Conservation (phyloP, 2,329 filamentous ascomycete species). For the Colletotrichum tamarilloi region DNA sequence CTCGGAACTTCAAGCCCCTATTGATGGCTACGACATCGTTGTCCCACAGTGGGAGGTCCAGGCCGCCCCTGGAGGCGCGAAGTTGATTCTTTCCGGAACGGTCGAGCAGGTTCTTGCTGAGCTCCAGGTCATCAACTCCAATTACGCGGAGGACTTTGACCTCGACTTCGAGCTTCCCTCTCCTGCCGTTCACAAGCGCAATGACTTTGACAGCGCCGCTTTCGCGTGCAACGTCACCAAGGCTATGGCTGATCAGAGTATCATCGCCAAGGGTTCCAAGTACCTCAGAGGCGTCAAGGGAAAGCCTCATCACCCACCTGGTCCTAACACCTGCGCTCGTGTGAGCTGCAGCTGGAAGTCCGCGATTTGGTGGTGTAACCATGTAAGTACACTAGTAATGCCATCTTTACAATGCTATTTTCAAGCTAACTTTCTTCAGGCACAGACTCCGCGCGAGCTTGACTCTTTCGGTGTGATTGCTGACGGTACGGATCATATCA, state of each 20-base stretch:
- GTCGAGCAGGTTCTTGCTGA: constrained; percentile 26
- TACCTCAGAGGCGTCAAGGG: constrained; percentile 15
- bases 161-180: neutral
- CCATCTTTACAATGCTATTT: neutral
- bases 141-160: constrained; percentile 11
- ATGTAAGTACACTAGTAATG: neutral
- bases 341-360: constrained; percentile 29
- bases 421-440: neutral
- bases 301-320: neutral
- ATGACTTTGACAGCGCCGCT: neutral
- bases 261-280: constrained; percentile 8
- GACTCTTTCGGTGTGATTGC: constrained; percentile 10
- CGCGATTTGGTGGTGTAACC: constrained; percentile 27
- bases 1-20: neutral
- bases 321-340: constrained; percentile 21
- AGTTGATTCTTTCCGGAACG: constrained; percentile 25
- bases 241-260: neutral
- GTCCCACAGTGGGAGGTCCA: constrained; percentile 31
- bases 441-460: neutral
- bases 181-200: constrained; percentile 2
- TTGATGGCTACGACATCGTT: neutral
- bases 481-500: constrained; percentile 15
- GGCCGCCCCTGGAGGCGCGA: constrained; percentile 18
- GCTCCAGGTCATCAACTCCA: constrained; percentile 24
- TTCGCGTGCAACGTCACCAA: neutral